Percentiles rank a stretch among this genome's conserved stretches.
These are phyloP conservation scores for Ophiobolus disseminans DNA, from an alignment of 2,329 filamentous ascomycete species.

Conservation along the genomic window DNA sequence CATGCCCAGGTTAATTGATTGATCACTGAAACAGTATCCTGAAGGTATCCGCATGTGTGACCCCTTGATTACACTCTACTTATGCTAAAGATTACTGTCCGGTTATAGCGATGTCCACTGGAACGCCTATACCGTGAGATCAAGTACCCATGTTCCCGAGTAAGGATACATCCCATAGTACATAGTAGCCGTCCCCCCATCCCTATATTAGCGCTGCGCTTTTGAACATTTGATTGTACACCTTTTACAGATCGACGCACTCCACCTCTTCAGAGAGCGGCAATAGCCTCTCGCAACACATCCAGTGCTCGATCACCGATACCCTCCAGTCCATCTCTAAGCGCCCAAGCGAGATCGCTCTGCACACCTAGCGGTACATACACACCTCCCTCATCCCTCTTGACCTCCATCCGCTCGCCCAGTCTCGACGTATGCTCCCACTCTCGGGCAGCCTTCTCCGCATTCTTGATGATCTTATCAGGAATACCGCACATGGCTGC, in stretches of 20 bases:
- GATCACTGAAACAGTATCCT: no score
- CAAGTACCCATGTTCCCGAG: background rate
- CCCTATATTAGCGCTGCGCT: constrained; percentile 3
- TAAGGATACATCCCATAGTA: constrained; percentile 8
- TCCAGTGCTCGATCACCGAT: constrained; percentile 61
- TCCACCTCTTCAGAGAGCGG: constrained; percentile 52
- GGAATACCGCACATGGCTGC: constrained; percentile 97
- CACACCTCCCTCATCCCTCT: constrained; percentile 70
- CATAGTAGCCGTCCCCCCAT: background rate
- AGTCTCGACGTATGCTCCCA: constrained; percentile 96
- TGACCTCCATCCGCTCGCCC: constrained; percentile 85
- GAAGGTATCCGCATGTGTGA: no score
- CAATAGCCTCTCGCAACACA: constrained; percentile 64
- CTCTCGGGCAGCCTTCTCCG: constrained; percentile 84
- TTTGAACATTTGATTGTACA: background rate
- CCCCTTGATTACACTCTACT: no score
- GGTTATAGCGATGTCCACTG: constrained; percentile 3
- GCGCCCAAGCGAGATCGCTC: constrained; percentile 82
- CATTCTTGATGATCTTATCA: constrained; percentile 78
- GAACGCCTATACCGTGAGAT: background rate
- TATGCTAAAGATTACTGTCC: constrained; percentile 4
- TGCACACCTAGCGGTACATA: constrained; percentile 85
- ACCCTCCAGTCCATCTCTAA: constrained; percentile 62
- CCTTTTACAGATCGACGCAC: background rate
- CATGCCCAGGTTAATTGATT: no score